These are phyloP conservation scores for Starmerella geochares DNA, from an alignment of 805 yeast genomes.

Conservation along the genomic window DNA sequence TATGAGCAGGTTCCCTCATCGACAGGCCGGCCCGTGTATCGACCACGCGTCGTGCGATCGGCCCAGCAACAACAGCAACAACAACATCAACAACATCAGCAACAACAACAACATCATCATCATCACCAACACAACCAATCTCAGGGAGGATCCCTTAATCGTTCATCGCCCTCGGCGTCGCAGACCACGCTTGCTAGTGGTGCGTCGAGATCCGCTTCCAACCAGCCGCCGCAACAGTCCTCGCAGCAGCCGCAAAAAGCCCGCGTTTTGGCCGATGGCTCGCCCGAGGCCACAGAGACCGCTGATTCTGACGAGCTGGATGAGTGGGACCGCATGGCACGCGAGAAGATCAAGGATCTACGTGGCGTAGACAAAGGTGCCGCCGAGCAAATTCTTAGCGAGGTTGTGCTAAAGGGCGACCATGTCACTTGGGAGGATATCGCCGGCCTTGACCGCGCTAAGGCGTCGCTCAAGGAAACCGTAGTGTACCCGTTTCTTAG, in stretches of 20 bases:
- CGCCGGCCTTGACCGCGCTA: slow-evolving; percentile 85
- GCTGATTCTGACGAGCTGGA: slow-evolving; percentile 17
- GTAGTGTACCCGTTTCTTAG: slow-evolving; percentile 92
- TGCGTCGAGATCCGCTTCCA: neutral
- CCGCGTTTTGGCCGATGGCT: slow-evolving; percentile 15
- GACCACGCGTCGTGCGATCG: slow-evolving; percentile 20
- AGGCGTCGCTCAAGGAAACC: slow-evolving; percentile 79
- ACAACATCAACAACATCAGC: neutral
- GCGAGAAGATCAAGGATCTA: slow-evolving; percentile 31
- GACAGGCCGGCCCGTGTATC: slow-evolving; percentile 15
- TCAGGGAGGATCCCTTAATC: neutral
- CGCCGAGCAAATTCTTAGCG: slow-evolving; percentile 76
- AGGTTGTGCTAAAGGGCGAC: slow-evolving; percentile 81
- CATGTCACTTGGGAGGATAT: slow-evolving; percentile 92
- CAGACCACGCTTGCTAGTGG: neutral
- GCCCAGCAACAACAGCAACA: neutral
- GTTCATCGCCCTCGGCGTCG: slow-evolving; percentile 1
- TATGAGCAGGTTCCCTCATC: slow-evolving; percentile 19
- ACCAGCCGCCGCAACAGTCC: neutral
- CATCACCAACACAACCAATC: neutral
- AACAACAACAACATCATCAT: neutral
- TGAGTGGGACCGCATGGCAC: slow-evolving; percentile 31
- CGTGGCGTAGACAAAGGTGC: slow-evolving; percentile 68
- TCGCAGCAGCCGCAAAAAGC: neutral
- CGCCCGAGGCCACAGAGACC: neutral